Evolutionary conservation across 73 alveolate species (phyloP), one percentile per base, ranked within the genome.

Genomic region (Paramecium pentaurelia): DNA sequence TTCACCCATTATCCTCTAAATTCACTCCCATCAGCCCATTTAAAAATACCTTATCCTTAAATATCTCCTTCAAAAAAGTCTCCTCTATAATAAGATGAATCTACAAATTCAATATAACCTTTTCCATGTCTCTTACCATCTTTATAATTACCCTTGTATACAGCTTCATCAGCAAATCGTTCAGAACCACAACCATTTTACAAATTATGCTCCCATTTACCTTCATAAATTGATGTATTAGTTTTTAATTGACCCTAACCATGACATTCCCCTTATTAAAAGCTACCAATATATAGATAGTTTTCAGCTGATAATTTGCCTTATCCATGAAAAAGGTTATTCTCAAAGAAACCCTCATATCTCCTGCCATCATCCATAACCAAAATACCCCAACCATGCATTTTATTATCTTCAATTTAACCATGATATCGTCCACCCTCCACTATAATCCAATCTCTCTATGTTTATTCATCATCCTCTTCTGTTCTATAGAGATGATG

Each of bases 301-400:
- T 42, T 44, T 32, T 44, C 75, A 6, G 49, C 91, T 16, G 77
- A 25, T 18, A 80, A n/a, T 27, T 22, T 80, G 7, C 91, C 91
- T 49, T 80, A 47, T 27, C 91, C 91, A 80, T 80, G 71, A 49
- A 80, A 80, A 12, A 42, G 37, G 30, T 44, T 80, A 42, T 49
- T 80, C 27, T 80, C 28, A 22, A 80, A 80, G 34, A 36, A 38
- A 9, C 91, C 91, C 18, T 80, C 91, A 45, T 80, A 80, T 80
- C 75, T 80, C n/a, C 91, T 42, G 12, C 91, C 91, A 80, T 80
- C 91, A 80, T 80, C 91, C 71, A 80, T 45, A 8, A 80, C 91
- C 12, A 42, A 49, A 10, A 80, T 49, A 9, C 91, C 91, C 91
- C 91, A 80, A 18, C 91, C 91, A 42, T 80, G 44, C 75, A 45